Evolutionary conservation across 2,329 filamentous ascomycete species (phyloP).

Genomic region (Eutypella sp.): DNA sequence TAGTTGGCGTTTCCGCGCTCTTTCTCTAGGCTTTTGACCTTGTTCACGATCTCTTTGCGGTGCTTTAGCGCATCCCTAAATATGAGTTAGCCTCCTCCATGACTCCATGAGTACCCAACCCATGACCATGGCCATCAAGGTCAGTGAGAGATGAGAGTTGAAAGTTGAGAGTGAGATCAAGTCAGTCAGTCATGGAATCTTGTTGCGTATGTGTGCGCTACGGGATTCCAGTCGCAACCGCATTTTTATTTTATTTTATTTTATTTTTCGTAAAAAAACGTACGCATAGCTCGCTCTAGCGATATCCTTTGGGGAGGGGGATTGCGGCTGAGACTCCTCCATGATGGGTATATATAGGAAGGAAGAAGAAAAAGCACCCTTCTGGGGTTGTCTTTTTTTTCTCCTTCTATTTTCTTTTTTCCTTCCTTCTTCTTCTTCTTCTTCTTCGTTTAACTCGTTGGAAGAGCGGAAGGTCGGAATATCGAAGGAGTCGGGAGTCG

Average conservation of each 20-base stretch:
- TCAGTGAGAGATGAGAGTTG: too few species aligned
- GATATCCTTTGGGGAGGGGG: constrained; percentile 18
- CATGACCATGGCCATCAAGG: too few species aligned
- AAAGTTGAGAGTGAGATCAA: too few species aligned
- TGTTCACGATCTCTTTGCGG: constrained; percentile 20
- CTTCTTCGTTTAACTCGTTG: too few species aligned
- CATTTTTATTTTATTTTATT: too few species aligned
- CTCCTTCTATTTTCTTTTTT: neutral
- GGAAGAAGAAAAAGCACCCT: constrained; percentile 2
- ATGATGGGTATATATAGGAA: constrained; percentile 8
- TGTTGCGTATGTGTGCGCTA: too few species aligned
- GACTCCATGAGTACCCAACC: too few species aligned
- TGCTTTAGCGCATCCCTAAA: constrained; percentile 23
- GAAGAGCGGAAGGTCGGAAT: neutral
- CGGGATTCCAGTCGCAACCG: too few species aligned
- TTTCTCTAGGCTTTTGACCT: constrained; percentile 20
- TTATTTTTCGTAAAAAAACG: too few species aligned
- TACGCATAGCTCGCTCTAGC: constrained; percentile 24
- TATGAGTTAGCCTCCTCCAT: constrained; percentile 15
- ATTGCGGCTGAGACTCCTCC: too few species aligned
- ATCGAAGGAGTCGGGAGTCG: too few species aligned
- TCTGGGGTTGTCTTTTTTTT: neutral
- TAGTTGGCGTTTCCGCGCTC: constrained; percentile 23
- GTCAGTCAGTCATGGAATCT: too few species aligned
- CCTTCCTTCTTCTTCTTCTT: neutral